Evolutionary conservation across 2,329 filamentous ascomycete genomes (phyloP).

Genomic region (Fusarium devonianum): DNA sequence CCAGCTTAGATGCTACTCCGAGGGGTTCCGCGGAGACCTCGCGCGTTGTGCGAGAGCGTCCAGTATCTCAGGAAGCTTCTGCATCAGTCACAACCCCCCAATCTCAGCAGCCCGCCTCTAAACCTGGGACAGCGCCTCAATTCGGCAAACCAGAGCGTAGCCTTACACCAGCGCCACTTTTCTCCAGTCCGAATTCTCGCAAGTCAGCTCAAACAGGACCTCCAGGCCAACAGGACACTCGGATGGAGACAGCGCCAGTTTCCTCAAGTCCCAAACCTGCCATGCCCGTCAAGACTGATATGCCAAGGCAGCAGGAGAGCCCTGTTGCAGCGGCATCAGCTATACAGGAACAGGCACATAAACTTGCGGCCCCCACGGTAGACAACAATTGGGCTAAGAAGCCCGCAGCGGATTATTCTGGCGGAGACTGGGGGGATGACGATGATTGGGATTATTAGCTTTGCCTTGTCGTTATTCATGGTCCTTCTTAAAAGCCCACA

Average conservation of each 20-base stretch:
- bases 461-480: neutral
- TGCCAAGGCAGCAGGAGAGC: constrained; percentile 8
- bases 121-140: constrained; percentile 1
- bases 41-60: neutral
- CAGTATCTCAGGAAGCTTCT: neutral
- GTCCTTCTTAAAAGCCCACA: constrained; percentile 4
- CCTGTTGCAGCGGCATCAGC: neutral
- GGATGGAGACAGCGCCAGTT: constrained; percentile 3
- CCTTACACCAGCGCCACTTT: constrained; percentile 13
- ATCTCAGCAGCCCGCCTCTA: constrained; percentile 7
- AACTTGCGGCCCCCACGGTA: constrained; percentile 1
- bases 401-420: constrained; percentile 35
- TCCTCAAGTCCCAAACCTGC: constrained; percentile 11
- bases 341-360: neutral
- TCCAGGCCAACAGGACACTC: constrained; percentile 4
- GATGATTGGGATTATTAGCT: constrained; percentile 40
- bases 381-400: constrained; percentile 41
- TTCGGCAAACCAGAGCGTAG: neutral
- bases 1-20: constrained; percentile 17
- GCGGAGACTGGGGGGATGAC: constrained; percentile 39
- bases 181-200: constrained; percentile 7
- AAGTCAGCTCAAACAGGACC: constrained; percentile 7
- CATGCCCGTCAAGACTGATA: neutral
- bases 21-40: constrained; percentile 15
- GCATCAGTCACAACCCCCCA: neutral